Conservation (phyloP, 345 rosid genomes). For the Eucalyptus erythrocorys region DNA sequence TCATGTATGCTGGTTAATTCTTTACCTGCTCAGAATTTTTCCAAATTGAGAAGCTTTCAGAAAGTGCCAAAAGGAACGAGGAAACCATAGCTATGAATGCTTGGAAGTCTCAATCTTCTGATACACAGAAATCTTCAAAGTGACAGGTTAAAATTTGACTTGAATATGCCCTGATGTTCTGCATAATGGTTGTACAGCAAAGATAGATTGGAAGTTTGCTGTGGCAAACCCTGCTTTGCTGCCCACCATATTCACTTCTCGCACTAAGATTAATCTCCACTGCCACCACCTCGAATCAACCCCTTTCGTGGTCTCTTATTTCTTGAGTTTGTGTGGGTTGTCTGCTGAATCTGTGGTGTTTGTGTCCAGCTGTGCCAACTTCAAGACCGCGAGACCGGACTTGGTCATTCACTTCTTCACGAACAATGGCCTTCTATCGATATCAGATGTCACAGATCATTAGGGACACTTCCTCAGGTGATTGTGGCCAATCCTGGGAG, state of each 20-base stretch:
- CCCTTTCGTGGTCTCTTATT: not conserved
- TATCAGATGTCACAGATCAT: conserved; percentile 2
- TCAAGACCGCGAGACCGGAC: not conserved
- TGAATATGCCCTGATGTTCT: not conserved
- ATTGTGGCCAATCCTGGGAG: not conserved
- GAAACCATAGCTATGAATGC: not conserved
- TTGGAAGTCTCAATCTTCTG: not conserved
- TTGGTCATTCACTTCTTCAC: not conserved
- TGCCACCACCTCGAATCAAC: not conserved
- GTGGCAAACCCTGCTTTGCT: not conserved
- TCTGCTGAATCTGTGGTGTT: not conserved
- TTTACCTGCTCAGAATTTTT: not conserved
- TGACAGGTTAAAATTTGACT: not conserved
- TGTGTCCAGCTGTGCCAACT: not conserved
- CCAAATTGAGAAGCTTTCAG: not conserved
- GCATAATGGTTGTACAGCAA: not conserved
- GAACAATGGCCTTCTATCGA: conserved; percentile 1
- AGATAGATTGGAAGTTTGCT: not conserved
- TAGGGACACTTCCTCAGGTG: not conserved
- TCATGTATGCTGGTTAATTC: not conserved
- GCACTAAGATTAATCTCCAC: not conserved
- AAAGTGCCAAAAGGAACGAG: not conserved
- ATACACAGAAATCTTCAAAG: not conserved
- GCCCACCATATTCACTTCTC: not conserved
- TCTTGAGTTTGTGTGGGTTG: not conserved